Evolutionary conservation across 139 green algal species (phyloP), one percentile per base, ranked within the genome.

Genomic region (Zygnema circumcarinatum): DNA sequence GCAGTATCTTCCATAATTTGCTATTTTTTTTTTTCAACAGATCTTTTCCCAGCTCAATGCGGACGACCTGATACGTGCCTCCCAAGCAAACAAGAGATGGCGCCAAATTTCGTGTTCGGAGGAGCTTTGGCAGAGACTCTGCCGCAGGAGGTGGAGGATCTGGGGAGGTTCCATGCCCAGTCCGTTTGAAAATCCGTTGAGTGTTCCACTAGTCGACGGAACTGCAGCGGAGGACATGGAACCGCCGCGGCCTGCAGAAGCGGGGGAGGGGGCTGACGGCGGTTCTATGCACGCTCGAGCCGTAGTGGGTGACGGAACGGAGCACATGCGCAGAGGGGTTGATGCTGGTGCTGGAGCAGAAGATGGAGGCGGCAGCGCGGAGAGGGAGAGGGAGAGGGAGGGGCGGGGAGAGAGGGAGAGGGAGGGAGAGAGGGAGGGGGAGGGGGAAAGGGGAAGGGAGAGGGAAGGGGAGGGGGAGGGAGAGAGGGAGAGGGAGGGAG

Each of bases 61-160:
- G 22, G 47, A 52, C 22, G 76, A 84, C 35, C 36, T 84, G 38
- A 33, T 84, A 29, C 38, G 39, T 36, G 76, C 31, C 35, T 22
- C 47, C 39, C 47, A 36, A 69, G 76, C 52, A 36, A 84, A 29
- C 39, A 84, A 21, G 25, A 21, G 36, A 36, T 84, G 76, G 76
- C 38, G 39, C 38, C 25, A 52, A n/a, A 36, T 84, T 16, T 69
- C 76, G 2, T 74, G 38, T 22, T n/a, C 36, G 1, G 76, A 84
- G 1, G 35, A 38, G 21, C 38, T 84, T 22, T 84, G 76, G 76
- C 35, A 75, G 76, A n/a, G 36, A 29, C 38, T 84, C 3, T 84
- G 76, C 76, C 32, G 32, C 36, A 33, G 39, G 2, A 54, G 39
- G 22, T 84, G 76, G 76, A n/a, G 39, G 32, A n/a, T 32, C 22